Base-by-base conservation (phyloP, 169 alveolate species). In the Plasmodium gallinaceum region DNA sequence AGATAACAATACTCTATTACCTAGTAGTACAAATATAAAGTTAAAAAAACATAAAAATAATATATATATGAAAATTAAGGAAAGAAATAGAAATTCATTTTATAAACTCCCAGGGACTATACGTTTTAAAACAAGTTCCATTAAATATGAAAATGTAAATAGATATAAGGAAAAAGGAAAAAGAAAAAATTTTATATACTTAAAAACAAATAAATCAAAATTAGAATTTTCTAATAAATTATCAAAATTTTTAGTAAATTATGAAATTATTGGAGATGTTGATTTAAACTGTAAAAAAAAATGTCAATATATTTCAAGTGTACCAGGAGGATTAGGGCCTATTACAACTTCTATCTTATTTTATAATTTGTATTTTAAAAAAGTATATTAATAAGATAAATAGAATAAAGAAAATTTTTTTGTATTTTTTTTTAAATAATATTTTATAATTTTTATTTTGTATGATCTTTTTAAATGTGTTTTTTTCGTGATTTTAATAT, bases 271-370 rank as follows among this genome's bases (percentile, higher is more conserved):
- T 62, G 89, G 89, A 12, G 89, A 76, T 57, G 89, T 51, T 1
- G 71, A 76, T 76, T 10, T 52, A 43, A 64, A 24, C 22, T 76
- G 89, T 43, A 76, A 32, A 37, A 32, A 62, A 16, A 76, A 42
- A 22, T 64, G 78, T 42, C 10, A 62, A 9, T 24, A 37, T 37
- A 32, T 76, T 62, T 76, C 89, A 16, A 51, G 78, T 48, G 89
- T 76, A 14, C 89, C 89, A 5, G 89, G 89, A 12, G 89, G 89
- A 6, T 39, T 76, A 22, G 89, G 89, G 1, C 89, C 74, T 26
- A 76, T 76, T 46, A 76, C 89, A 22, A 76, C 89, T 0, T 76
- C 89, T 42, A 42, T 76, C 51, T 42, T 76, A 45, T 76, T 76
- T 64, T 76, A 76, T 48, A 76, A 76, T 76, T 76, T 76, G 52